Percentiles rank a stretch among this genome's conserved stretches.
phyloP scores from a whole-genome alignment of 768 basidiomycete genomes.

The Tylopilus intermedius region DNA sequence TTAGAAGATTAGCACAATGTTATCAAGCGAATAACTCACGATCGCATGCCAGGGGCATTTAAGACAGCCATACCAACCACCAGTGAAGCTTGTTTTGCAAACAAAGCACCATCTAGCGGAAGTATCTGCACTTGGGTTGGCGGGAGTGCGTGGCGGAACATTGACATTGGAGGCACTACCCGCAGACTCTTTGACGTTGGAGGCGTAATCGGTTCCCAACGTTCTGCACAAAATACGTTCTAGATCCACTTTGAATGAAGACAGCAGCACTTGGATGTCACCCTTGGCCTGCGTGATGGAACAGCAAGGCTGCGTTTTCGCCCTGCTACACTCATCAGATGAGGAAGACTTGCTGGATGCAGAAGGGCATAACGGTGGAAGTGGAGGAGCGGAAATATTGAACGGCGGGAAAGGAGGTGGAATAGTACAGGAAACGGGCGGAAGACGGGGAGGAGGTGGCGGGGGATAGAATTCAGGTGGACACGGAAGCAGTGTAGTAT shows the following conservation, averaged over 20 bases:
- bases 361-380: slow-evolving; percentile 1
- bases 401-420: slow-evolving; percentile 16
- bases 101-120: slow-evolving; percentile 28
- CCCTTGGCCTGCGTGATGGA: slow-evolving; percentile 41
- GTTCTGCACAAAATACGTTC: slow-evolving; percentile 39
- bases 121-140: neutral
- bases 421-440: slow-evolving; percentile 4
- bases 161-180: neutral
- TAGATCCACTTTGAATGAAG: slow-evolving; percentile 52
- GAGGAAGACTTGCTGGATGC: neutral
- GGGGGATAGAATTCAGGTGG: neutral
- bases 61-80: slow-evolving; percentile 29
- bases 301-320: slow-evolving; percentile 33
- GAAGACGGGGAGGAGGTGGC: slow-evolving; percentile 26
- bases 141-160: neutral
- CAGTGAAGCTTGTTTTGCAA: slow-evolving; percentile 22
- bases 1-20: neutral
- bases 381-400: neutral
- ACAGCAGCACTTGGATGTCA: slow-evolving; percentile 45
- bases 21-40: slow-evolving; percentile 17
- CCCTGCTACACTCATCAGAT: neutral
- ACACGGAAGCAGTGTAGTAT: neutral
- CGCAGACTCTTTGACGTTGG: neutral
- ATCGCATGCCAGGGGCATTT: slow-evolving; percentile 31
- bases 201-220: slow-evolving; percentile 24